phyloP scores from a whole-genome alignment of 2,329 filamentous ascomycete genomes.

The Venturiaceae sp. region DNA sequence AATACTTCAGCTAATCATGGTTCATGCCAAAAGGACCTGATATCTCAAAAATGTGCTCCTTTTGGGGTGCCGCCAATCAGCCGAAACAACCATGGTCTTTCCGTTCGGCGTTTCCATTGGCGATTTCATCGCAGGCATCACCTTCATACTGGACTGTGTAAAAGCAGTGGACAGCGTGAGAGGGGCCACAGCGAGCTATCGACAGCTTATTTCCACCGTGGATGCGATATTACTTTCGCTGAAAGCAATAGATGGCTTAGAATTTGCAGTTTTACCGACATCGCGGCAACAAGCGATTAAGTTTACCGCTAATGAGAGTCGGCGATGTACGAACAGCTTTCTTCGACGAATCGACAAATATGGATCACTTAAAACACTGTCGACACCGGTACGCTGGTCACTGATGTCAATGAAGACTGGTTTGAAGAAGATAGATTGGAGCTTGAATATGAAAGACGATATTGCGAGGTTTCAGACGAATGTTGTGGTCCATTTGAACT shows the following conservation, averaged over 20 bases:
- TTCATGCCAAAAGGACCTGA: too few relatives aligned
- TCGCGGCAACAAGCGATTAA: neutral
- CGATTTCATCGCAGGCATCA: neutral
- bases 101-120: neutral
- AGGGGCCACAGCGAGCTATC: neutral
- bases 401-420: neutral
- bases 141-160: neutral
- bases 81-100: neutral
- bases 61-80: too few relatives aligned
- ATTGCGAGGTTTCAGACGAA: neutral
- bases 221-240: neutral
- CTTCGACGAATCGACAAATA: neutral
- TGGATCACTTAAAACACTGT: neutral
- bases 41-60: too few relatives aligned
- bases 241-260: neutral
- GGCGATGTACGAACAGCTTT: neutral
- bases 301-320: neutral
- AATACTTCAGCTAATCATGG: too few relatives aligned
- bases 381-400: neutral
- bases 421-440: neutral
- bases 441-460: neutral
- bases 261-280: neutral
- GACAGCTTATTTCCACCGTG: neutral
- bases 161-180: neutral
- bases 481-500: neutral